phyloP scores from a whole-genome alignment of 305 asterid species.

The Solanum hybrid region DNA sequence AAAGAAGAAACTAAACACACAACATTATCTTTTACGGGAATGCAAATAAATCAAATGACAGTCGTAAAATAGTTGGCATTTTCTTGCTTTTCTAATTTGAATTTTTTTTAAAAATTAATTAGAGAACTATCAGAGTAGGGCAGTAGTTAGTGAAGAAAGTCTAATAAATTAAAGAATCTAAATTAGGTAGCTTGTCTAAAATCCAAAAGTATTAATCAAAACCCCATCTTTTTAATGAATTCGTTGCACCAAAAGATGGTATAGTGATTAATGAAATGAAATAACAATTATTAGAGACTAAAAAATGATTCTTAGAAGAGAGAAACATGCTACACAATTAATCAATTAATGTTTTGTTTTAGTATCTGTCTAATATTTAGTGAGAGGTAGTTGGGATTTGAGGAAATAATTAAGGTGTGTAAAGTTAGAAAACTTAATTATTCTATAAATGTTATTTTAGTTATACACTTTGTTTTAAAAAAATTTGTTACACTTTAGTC shows the following conservation, averaged over 20 bases:
- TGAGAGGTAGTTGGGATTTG: neutral
- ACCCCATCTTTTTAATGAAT: neutral
- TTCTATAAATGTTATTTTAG: neutral
- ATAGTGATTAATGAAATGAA: neutral
- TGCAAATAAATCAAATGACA: neutral
- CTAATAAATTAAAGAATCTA: neutral
- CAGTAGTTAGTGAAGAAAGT: neutral
- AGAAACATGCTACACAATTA: neutral
- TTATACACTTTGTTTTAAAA: neutral
- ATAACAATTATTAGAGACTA: neutral
- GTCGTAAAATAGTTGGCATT: neutral
- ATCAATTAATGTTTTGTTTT: neutral
- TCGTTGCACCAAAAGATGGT: neutral
- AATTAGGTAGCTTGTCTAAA: slow-evolving; percentile 16
- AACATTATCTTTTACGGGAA: neutral
- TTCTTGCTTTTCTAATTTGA: neutral
- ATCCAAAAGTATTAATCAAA: slow-evolving; percentile 1
- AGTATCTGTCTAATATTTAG: neutral
- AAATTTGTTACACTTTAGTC: neutral
- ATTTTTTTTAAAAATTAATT: neutral
- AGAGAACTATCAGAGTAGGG: neutral
- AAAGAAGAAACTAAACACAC: neutral
- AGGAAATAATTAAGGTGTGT: neutral
- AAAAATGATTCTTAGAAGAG: neutral
- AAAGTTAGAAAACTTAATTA: neutral